Evolutionary conservation across 257 asterid genomes (phyloP).

Genomic region (Solanum piurae): DNA sequence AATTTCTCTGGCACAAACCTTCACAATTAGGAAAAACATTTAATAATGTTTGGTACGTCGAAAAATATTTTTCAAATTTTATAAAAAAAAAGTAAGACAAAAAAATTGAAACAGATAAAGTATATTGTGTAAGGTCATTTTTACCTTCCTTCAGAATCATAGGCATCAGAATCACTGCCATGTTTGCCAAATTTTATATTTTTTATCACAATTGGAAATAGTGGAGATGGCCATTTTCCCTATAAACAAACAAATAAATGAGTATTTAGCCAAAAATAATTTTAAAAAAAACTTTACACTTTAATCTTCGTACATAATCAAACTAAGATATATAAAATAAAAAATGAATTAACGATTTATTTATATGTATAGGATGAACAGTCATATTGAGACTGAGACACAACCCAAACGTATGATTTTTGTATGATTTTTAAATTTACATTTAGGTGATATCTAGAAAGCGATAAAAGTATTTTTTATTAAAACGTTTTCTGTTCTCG

Average conservation of each 20-base stretch:
- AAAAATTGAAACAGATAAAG: not conserved
- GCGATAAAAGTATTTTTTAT: fast-evolving
- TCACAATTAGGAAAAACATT: not conserved
- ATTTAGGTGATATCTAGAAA: not conserved
- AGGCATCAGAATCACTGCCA: slow-evolving; percentile 70
- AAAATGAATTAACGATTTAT: not conserved
- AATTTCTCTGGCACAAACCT: slow-evolving; percentile 3
- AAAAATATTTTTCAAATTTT: not conserved
- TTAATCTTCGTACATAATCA: not conserved
- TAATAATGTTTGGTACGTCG: not conserved
- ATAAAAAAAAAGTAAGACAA: too few species aligned
- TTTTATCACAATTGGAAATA: slow-evolving; percentile 60
- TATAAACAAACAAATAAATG: slow-evolving; percentile 9
- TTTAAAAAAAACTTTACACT: not conserved
- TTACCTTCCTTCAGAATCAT: slow-evolving; percentile 79
- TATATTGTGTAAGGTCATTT: not conserved
- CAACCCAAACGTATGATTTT: not conserved
- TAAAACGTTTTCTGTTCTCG: not conserved
- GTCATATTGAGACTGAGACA: not conserved
- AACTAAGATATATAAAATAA: not conserved
- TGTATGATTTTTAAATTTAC: not conserved
- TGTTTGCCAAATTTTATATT: slow-evolving; percentile 56
- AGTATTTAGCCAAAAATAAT: not conserved
- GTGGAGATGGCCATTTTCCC: slow-evolving; percentile 52
- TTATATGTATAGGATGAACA: not conserved